Evolutionary conservation across 75 land plant species (phyloP).

Genomic region (Larix kaempferi): DNA sequence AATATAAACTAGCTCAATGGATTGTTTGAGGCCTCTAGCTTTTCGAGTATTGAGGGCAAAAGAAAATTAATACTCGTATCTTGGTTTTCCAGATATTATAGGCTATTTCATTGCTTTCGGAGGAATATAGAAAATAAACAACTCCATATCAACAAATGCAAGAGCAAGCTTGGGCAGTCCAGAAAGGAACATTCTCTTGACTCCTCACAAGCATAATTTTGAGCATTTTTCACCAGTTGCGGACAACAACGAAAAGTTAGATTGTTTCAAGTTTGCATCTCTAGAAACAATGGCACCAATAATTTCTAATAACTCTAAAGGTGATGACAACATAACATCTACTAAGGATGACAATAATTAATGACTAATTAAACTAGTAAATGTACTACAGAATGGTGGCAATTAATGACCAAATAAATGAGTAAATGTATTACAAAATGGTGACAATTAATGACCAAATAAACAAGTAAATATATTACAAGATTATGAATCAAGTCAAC

Average conservation of each 20-base stretch:
- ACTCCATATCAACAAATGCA: conserved; percentile 19
- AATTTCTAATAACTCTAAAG: conserved; percentile 14
- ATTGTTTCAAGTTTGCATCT: conserved; percentile 11
- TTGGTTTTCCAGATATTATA: conserved; percentile 55
- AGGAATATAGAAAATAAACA: conserved; percentile 45
- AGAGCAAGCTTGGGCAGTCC: conserved; percentile 3
- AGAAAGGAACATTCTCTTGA: background rate
- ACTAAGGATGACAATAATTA: too few relatives aligned
- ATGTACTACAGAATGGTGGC: too few relatives aligned
- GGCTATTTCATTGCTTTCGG: conserved; percentile 65
- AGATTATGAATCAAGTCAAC: too few relatives aligned
- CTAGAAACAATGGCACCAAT: conserved; percentile 10
- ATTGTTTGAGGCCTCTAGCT: background rate
- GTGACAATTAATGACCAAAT: too few relatives aligned
- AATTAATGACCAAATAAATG: too few relatives aligned
- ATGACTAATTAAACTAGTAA: too few relatives aligned
- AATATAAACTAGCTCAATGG: too few relatives aligned
- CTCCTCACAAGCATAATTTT: background rate
- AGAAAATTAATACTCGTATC: background rate
- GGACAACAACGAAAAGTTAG: conserved; percentile 5
- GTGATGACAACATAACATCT: too few relatives aligned
- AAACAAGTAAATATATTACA: too few relatives aligned
- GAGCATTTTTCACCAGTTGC: background rate
- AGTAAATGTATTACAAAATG: too few relatives aligned
- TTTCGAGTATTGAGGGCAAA: too few relatives aligned